Base-by-base conservation (phyloP, 2,329 filamentous ascomycete species). In the Sordariomycetes sp. region DNA sequence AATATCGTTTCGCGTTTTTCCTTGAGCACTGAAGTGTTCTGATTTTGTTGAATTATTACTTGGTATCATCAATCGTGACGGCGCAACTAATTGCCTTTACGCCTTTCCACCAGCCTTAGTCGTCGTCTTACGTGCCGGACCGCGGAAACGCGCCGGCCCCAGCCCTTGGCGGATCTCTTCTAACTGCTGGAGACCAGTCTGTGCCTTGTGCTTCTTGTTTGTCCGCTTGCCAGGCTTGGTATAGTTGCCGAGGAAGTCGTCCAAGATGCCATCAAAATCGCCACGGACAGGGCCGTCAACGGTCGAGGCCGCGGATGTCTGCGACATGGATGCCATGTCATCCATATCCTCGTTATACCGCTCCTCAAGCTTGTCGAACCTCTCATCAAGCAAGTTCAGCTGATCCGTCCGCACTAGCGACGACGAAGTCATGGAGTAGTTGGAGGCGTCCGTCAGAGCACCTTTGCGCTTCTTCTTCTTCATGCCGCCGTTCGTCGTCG, bases 381-480 rank as follows among this genome's bases (percentile, higher is more conserved):
- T 76, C 30, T 82, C 82, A 54, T 98, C 93, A 6, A 98, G 68
- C 1, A 93, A 71, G 1, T 79, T 79, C 39, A 93, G 73, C 27
- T 87, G 86, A 49, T 95, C 90, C 2, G 88, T 98, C 36, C 92
- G 78, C 33, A 86, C 79, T 14, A 94, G 68, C 0, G 86, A 82
- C 0, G 87, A 93, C 1, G 85, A 93, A 0, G 84, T 87, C 88
- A 94, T 94, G 34, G 84, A 92, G 60, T 92, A 94, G 38, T 75
- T 79, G 1, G 87, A 92, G 1, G 84, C 82, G 43, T 83, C 86
- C 4, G 90, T 96, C 55, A 93, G 63, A 3, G 92, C 90, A 30
- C 88, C 90, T 67, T 94, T 96, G 52, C 90, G 79, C 74, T 94
- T 95, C 79, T 96, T 96, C 41, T 72, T 74, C 34, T 85, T 77